These are phyloP conservation scores for Corymbia calophylla DNA, from an alignment of 441 rosid genomes.

Conservation along the genomic window DNA sequence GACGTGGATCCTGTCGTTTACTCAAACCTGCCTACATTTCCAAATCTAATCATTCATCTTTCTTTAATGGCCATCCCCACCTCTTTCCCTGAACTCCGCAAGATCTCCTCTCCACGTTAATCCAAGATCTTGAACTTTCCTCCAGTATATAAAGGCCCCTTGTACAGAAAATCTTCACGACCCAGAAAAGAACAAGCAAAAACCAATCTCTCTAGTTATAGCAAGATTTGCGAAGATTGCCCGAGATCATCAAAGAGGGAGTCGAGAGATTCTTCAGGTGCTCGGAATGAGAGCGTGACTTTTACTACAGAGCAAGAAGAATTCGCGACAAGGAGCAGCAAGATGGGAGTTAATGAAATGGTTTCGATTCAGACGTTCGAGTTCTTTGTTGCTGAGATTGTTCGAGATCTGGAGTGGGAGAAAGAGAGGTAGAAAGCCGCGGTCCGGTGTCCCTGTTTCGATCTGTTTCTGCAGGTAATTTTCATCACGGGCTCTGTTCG, in stretches of 20 bases:
- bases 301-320: background rate
- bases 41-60: background rate
- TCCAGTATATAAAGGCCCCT: background rate
- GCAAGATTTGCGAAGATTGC: background rate
- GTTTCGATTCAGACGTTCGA: background rate
- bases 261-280: background rate
- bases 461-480: background rate
- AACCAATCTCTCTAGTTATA: background rate
- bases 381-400: background rate
- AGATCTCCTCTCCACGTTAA: background rate
- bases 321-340: background rate
- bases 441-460: background rate
- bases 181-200: background rate
- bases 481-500: fast-evolving
- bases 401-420: background rate
- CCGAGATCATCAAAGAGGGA: background rate
- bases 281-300: background rate
- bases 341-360: background rate
- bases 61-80: background rate
- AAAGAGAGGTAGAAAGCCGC: background rate
- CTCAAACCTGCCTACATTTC: background rate
- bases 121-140: background rate
- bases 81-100: background rate
- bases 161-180: background rate
- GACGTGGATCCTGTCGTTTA: background rate